Evolutionary conservation across 2,329 filamentous ascomycete species (phyloP).

Genomic region (Fusarium globosum): DNA sequence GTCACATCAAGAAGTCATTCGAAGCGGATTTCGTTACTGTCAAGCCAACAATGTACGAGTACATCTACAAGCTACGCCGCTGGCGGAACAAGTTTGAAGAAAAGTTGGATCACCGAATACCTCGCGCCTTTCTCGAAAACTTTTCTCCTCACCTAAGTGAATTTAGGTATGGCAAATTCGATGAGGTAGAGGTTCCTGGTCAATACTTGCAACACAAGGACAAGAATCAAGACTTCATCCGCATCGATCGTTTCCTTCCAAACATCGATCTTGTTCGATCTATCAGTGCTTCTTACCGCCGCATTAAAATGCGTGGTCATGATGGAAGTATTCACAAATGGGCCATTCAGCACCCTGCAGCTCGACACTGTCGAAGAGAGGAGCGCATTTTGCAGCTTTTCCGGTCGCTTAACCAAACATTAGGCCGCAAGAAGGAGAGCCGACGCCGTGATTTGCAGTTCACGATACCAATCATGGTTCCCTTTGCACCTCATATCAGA

Average conservation of each 20-base stretch:
- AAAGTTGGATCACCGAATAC: slow-evolving; percentile 87
- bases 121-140: slow-evolving; percentile 79
- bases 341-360: slow-evolving; percentile 94
- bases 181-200: slow-evolving; percentile 96
- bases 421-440: slow-evolving; percentile 94
- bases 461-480: slow-evolving; percentile 94
- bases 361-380: slow-evolving; percentile 90
- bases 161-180: slow-evolving; percentile 97
- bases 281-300: slow-evolving; percentile 89
- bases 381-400: slow-evolving; percentile 96
- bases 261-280: slow-evolving; percentile 93
- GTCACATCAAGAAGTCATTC: slow-evolving; percentile 95
- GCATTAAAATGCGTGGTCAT: slow-evolving; percentile 95
- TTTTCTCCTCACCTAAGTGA: slow-evolving; percentile 94
- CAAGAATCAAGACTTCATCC: slow-evolving; percentile 98
- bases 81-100: slow-evolving; percentile 99
- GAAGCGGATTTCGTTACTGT: slow-evolving; percentile 96
- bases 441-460: slow-evolving; percentile 94
- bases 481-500: slow-evolving; percentile 91
- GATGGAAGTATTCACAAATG: slow-evolving; percentile 98
- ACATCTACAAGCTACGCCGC: slow-evolving; percentile 94
- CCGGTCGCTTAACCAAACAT: slow-evolving; percentile 93
- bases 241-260: slow-evolving; percentile 95
- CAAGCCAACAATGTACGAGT: slow-evolving; percentile 98
- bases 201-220: slow-evolving; percentile 98